Evolutionary conservation across 352 stramenopile species (phyloP).

Genomic region (Pythium dissotocum): DNA sequence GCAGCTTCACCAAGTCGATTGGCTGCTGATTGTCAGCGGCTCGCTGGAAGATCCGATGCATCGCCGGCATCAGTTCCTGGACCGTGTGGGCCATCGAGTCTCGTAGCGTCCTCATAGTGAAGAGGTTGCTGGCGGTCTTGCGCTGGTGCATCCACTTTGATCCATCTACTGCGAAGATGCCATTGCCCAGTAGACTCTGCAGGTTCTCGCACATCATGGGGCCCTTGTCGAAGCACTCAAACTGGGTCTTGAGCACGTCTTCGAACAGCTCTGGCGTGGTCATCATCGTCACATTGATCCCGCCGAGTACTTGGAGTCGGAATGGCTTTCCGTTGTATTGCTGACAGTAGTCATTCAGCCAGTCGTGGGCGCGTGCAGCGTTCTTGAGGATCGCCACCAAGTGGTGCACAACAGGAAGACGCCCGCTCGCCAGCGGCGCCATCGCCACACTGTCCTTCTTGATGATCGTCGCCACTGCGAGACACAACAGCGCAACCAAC

Average conservation of each 20-base stretch:
- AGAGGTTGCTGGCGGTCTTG: constrained; percentile 29
- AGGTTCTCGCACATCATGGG: constrained; percentile 17
- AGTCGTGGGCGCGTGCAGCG: constrained; percentile 20
- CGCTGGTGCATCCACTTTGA: constrained; percentile 30
- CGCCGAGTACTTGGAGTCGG: constrained; percentile 16
- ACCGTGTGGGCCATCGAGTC: constrained; percentile 26
- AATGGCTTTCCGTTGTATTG: constrained; percentile 22
- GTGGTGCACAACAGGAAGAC: constrained; percentile 3
- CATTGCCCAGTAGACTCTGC: constrained; percentile 22
- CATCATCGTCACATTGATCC: constrained; percentile 13
- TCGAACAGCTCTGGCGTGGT: constrained; percentile 28
- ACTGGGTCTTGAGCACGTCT: constrained; percentile 34
- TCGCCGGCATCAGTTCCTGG: constrained; percentile 13
- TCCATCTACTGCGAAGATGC: constrained; percentile 30
- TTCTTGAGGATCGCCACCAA: constrained; percentile 13
- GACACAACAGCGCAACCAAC: constrained; percentile 10
- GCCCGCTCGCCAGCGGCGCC: constrained; percentile 8
- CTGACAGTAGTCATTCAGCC: constrained; percentile 5
- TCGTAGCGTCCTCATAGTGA: constrained; percentile 28
- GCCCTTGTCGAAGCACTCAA: constrained; percentile 29
- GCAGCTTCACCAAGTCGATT: constrained; percentile 22
- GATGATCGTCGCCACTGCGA: not conserved
- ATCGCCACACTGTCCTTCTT: not conserved
- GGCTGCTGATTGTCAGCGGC: constrained; percentile 4
- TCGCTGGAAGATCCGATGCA: constrained; percentile 19